Conservation (phyloP, 805 yeast genomes). For the Metschnikowia dekortorum region DNA sequence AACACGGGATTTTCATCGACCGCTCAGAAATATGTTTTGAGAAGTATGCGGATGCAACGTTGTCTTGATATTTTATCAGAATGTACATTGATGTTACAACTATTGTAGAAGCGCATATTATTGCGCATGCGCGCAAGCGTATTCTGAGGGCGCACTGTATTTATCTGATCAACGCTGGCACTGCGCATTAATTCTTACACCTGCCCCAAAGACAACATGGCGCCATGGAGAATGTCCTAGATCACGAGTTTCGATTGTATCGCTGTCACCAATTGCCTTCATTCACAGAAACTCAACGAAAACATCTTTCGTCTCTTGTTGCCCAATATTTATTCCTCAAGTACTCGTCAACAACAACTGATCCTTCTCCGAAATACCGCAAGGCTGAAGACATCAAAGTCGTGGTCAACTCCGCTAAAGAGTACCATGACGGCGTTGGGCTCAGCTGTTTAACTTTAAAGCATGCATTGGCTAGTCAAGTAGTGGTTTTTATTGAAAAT, state of each 20-base stretch:
- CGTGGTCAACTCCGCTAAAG: not conserved
- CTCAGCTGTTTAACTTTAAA: slow-evolving; percentile 6
- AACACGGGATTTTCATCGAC: not conserved
- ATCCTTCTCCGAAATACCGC: slow-evolving; percentile 8
- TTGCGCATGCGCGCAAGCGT: too few relatives aligned
- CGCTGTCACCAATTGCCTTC: slow-evolving; percentile 6
- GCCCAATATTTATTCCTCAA: slow-evolving; percentile 10
- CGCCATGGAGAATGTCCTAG: slow-evolving; percentile 10
- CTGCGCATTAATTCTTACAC: too few relatives aligned
- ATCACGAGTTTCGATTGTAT: slow-evolving; percentile 7
- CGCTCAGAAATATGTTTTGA: slow-evolving; percentile 6
- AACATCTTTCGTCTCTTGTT: slow-evolving; percentile 3
- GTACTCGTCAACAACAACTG: slow-evolving; percentile 8
- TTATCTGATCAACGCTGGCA: too few relatives aligned
- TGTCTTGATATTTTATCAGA: not conserved
- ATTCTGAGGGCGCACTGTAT: too few relatives aligned
- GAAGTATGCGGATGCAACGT: not conserved
- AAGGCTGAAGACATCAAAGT: slow-evolving; percentile 9
- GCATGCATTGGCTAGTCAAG: slow-evolving; percentile 4
- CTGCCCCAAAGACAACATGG: not conserved
- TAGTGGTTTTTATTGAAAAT: slow-evolving; percentile 7
- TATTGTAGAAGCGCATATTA: not conserved
- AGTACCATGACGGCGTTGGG: not conserved
- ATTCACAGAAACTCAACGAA: slow-evolving; percentile 4
- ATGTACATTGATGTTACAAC: not conserved